phyloP scores from a whole-genome alignment of 2,329 filamentous ascomycete genomes.

The Colletotrichum chlorophyti region DNA sequence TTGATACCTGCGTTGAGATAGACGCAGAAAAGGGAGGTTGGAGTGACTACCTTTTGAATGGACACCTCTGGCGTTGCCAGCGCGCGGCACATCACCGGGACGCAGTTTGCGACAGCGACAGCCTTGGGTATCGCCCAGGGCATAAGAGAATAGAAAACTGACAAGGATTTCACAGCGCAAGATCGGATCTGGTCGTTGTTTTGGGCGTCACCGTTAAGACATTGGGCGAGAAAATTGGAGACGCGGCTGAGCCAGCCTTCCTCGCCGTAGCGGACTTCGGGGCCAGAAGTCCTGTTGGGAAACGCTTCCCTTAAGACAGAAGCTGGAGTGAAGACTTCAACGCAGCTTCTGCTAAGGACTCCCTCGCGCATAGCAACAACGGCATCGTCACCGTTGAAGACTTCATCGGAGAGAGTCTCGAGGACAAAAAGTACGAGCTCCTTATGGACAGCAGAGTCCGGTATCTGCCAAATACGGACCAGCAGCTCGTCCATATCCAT shows the following conservation, averaged over 20 bases:
- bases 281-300: slow-evolving; percentile 71
- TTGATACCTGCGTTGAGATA: not conserved
- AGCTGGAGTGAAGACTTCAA: slow-evolving; percentile 90
- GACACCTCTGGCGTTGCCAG: slow-evolving; percentile 74
- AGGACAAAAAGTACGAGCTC: slow-evolving; percentile 88
- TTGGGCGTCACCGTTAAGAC: slow-evolving; percentile 69
- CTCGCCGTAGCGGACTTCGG: slow-evolving; percentile 75
- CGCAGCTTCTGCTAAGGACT: slow-evolving; percentile 84
- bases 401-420: slow-evolving; percentile 91
- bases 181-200: slow-evolving; percentile 71
- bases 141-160: slow-evolving; percentile 79
- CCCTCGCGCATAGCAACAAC: slow-evolving; percentile 84
- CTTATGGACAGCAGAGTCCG: slow-evolving; percentile 70
- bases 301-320: slow-evolving; percentile 78
- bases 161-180: slow-evolving; percentile 78
- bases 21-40: not conserved
- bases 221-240: slow-evolving; percentile 75
- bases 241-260: slow-evolving; percentile 90
- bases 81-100: slow-evolving; percentile 73
- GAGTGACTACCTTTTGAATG: slow-evolving; percentile 69
- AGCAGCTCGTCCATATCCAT: slow-evolving; percentile 90
- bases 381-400: slow-evolving; percentile 90
- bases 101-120: slow-evolving; percentile 73
- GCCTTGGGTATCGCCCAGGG: slow-evolving; percentile 89
- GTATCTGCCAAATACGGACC: slow-evolving; percentile 80